These are phyloP conservation scores for Echinosophora koreensis DNA, from an alignment of 306 rosid genomes.

Conservation along the genomic window DNA sequence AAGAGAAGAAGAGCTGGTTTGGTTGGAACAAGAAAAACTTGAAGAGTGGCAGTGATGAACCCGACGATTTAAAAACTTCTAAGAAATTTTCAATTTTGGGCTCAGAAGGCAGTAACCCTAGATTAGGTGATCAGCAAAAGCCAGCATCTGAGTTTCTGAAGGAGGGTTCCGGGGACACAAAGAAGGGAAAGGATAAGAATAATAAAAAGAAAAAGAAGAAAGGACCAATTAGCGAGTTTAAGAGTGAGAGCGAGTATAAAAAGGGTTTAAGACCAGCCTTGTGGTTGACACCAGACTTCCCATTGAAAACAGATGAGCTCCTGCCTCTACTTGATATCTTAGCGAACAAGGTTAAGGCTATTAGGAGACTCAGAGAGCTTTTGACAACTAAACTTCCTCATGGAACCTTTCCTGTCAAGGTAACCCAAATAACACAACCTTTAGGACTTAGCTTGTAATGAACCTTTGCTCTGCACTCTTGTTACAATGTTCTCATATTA, in stretches of 20 bases:
- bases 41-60: constrained; percentile 68
- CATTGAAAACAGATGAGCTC: constrained; percentile 95
- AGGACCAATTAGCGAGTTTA: constrained; percentile 65
- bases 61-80: constrained; percentile 72
- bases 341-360: constrained; percentile 97
- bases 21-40: constrained; percentile 89
- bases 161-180: constrained; percentile 71
- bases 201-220: constrained; percentile 89
- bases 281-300: constrained; percentile 98
- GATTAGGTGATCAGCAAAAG: constrained; percentile 74
- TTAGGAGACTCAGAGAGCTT: constrained; percentile 96
- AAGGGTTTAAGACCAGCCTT: constrained; percentile 95
- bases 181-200: constrained; percentile 86
- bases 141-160: constrained; percentile 59
- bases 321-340: constrained; percentile 95
- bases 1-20: constrained; percentile 96
- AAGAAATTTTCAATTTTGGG: constrained; percentile 76
- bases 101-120: constrained; percentile 70
- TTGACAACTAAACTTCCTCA: constrained; percentile 94
- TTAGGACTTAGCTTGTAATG: neutral
- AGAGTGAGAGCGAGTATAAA: constrained; percentile 95
- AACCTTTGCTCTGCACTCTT: neutral
- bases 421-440: constrained; percentile 45
- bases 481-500: constrained; percentile 12
- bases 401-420: constrained; percentile 98